Evolutionary conservation across 2,329 filamentous ascomycete genomes (phyloP), one percentile per base, ranked within the genome.

Genomic region (Xylaria sp.): DNA sequence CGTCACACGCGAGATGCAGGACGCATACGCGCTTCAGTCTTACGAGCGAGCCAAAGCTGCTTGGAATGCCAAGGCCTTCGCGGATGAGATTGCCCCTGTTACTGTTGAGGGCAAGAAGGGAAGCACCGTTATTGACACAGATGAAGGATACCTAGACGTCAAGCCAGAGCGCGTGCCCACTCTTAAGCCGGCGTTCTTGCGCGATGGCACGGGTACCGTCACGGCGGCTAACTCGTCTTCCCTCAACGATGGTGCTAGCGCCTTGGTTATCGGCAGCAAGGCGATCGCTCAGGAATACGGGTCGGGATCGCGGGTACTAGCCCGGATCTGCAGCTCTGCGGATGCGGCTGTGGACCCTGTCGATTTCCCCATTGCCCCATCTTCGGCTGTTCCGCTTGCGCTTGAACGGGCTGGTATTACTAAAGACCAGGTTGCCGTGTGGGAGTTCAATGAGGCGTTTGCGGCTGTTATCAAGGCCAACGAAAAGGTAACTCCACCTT

Each of bases 371-470:
- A 80, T 97, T 50, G 94, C 94, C 1, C 94, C 94, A 0, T 83
- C 94, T 46, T 92, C 95, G 75, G 93, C 93, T 4, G 93, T 97
- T 0, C 92, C 93, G 2, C 85, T 97, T 68, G 92, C 92, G 9
- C 81, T 99, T 54, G 84, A 92, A 75, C 84, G 92, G 59, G 94
- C 94, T 0, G 92, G 93, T 9, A 92, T 99, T 66, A 91, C 85
- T 65, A 91, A 92, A 76, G 89, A 95, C 52, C 90, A 97, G 74
- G 91, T 99, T 51, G 87, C 93, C 4, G 79, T 97, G 19, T 97
- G 94, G 93, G 94, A 97, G 74, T 96, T 99, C 76, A 99, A 99
- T 75, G 94, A 99, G 78, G 94, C 94, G 0, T 99, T 99, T 72
- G 93, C 94, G 34, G 91, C 90, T 3, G 92, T 97, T 35, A 94